A percentile compares a stretch with the other conserved stretches of the same genome.
Evolutionary conservation across 2,329 filamentous ascomycete species (phyloP).

Genomic region (Fusarium oligoseptatum): DNA sequence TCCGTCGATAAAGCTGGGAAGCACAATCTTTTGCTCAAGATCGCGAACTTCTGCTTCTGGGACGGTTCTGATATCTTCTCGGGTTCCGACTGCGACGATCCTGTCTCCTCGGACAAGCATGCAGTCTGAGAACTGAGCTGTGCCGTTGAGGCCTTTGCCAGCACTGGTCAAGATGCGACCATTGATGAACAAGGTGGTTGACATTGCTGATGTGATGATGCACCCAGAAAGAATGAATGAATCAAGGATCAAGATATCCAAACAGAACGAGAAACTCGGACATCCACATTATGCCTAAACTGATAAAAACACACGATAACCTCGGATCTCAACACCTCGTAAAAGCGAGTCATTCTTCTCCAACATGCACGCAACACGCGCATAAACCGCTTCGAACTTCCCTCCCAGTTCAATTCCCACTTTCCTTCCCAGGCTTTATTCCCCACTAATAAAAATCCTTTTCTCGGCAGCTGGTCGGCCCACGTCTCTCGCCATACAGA

Average conservation of each 20-base stretch:
- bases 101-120: slow-evolving; percentile 49
- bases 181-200: slow-evolving; percentile 34
- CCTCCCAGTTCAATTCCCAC: not conserved
- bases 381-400: not conserved
- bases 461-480: not conserved
- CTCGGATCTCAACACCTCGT: not conserved
- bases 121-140: slow-evolving; percentile 42
- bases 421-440: not conserved
- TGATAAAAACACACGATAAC: not conserved
- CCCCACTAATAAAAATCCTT: not conserved
- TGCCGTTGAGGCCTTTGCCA: slow-evolving; percentile 22
- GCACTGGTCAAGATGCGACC: slow-evolving; percentile 39
- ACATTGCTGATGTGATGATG: not conserved
- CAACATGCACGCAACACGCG: not conserved
- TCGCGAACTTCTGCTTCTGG: not conserved
- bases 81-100: slow-evolving; percentile 50
- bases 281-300: not conserved
- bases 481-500: not conserved
- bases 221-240: not conserved
- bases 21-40: not conserved
- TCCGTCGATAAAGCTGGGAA: not conserved
- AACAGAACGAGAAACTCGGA: not conserved
- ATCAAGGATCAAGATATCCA: not conserved
- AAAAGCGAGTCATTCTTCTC: not conserved
- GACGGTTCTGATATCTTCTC: slow-evolving; percentile 16